These are phyloP conservation scores for Leucocoprinus birnbaumii DNA, from an alignment of 768 basidiomycete genomes.

Conservation along the genomic window DNA sequence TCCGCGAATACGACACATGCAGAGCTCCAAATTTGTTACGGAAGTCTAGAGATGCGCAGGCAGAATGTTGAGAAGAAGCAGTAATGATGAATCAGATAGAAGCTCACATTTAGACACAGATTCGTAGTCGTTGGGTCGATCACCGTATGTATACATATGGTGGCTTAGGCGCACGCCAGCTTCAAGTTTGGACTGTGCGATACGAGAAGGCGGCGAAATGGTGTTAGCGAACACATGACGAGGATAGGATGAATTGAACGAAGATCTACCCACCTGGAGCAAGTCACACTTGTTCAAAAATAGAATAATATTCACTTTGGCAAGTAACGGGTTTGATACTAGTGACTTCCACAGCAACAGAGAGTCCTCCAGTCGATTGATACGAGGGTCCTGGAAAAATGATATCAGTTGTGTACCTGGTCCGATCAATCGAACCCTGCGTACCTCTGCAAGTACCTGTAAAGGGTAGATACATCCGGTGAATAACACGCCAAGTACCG, in stretches of 20 bases:
- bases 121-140: constrained; percentile 77
- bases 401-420: constrained; percentile 1
- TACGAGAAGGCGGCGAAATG: constrained; percentile 5
- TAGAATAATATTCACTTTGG: constrained; percentile 73
- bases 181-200: constrained; percentile 63
- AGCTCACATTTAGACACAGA: constrained; percentile 69
- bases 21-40: constrained; percentile 67
- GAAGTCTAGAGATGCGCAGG: constrained; percentile 59
- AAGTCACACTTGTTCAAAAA: constrained; percentile 85
- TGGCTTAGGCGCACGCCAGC: constrained; percentile 71
- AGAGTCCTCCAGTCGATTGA: constrained; percentile 82
- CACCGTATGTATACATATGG: constrained; percentile 69
- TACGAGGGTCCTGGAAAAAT: constrained; percentile 54
- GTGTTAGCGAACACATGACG: constrained; percentile 1
- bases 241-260: background rate
- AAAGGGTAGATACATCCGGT: constrained; percentile 8
- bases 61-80: constrained; percentile 6
- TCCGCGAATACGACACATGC: constrained; percentile 65
- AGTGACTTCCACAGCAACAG: constrained; percentile 71
- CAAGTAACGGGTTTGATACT: constrained; percentile 69
- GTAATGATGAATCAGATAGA: constrained; percentile 3
- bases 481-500: constrained; percentile 1
- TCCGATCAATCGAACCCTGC: constrained; percentile 13
- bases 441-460: constrained; percentile 67
- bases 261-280: constrained; percentile 46